Evolutionary conservation across 768 basidiomycete species (phyloP).

Genomic region (Termitomyces eurrhizus): DNA sequence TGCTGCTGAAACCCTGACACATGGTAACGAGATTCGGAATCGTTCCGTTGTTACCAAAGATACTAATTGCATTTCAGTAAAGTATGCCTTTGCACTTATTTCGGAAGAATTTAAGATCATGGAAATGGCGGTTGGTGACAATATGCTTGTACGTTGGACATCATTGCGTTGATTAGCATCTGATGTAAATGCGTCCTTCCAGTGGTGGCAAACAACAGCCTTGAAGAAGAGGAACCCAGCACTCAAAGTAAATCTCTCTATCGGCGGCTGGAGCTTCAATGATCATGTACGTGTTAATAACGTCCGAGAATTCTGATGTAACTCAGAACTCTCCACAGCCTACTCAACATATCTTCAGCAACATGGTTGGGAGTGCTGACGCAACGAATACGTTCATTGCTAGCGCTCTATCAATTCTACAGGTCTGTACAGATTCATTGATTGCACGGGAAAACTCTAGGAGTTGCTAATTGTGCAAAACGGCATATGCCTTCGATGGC

Average conservation of each 20-base stretch:
- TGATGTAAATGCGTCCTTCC: background rate
- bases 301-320: background rate
- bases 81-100: constrained; percentile 1
- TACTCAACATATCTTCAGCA: constrained; percentile 2
- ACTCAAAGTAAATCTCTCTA: constrained; percentile 1
- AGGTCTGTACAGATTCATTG: background rate
- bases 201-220: background rate
- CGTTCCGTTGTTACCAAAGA: background rate
- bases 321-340: background rate
- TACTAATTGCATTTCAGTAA: background rate
- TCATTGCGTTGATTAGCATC: background rate
- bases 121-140: background rate
- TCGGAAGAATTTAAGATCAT: background rate
- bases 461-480: background rate
- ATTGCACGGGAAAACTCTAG: background rate
- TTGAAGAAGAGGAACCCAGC: background rate
- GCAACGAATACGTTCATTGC: constrained; percentile 1
- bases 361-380: background rate
- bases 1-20: background rate
- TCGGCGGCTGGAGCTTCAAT: background rate
- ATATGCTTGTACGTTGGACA: background rate
- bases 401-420: background rate
- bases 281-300: background rate
- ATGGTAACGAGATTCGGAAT: background rate
- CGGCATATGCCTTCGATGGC: background rate